Evolutionary conservation across 257 asterid species (phyloP), one percentile per base, ranked within the genome.

Genomic region (Ligustrum vulgare): DNA sequence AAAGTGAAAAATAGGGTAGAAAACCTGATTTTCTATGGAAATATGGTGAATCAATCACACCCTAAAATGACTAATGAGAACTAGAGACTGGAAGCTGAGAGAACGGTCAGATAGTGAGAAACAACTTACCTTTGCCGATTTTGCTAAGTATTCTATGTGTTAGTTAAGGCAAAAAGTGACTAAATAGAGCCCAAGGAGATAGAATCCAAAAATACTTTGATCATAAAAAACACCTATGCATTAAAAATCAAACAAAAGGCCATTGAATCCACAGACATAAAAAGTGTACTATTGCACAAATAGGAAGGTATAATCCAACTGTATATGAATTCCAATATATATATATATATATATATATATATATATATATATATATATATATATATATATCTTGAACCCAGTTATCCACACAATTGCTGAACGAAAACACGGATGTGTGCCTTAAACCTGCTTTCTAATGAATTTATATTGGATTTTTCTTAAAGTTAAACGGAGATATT

Each of bases 111-210:
- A 5, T 11, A 79, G 34, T 67, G 60, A 37, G 56, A 72, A 80
- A 64, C 60, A 86, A 80, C 94, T 78, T 73, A 91, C 97, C 97
- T 91, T 91, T 95, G 9, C 95, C 97, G 91, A 89, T 85, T 88
- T 91, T 91, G 84, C 97, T 77, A 58, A 89, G 87, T 84, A 91
- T 91, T 82, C 93, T 85, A 74, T 89, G 96, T 91, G 96, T 85
- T 81, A 79, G 74, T 65, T 47, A 71, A 76, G 75, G 65, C 73
- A 80, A n/a, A 47, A 64, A 66, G 45, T 6, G 72, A 77, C 81
- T 72, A 71, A 76, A 80, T 67, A 54, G 70, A 13, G 54, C 67
- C 9, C 39, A 11, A 39, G 16, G 10, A 65, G 64, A n/a, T 68
- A 20, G 47, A 39, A 32, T 43, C 33, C 5, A 71, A 41, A 67